These are phyloP conservation scores for Tylopilus balloui DNA, from an alignment of 768 basidiomycete genomes.

Conservation along the genomic window DNA sequence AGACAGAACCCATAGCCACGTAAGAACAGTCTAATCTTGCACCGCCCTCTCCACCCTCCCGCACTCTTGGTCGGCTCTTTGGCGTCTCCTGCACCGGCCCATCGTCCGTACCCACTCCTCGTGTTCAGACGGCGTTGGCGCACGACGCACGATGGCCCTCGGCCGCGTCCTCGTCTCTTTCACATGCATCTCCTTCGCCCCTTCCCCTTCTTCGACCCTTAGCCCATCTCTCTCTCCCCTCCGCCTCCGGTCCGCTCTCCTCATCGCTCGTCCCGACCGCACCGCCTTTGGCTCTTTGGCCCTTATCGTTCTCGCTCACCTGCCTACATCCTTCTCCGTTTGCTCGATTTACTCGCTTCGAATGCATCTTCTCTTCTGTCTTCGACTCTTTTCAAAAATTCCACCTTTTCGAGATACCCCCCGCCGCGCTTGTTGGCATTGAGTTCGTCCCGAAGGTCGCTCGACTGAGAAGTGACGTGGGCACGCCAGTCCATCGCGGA, in stretches of 20 bases:
- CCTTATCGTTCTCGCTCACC: slow-evolving; percentile 19
- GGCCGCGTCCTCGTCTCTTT: slow-evolving; percentile 8
- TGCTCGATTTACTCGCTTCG: slow-evolving; percentile 52
- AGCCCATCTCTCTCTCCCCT: neutral
- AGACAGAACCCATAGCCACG: no score
- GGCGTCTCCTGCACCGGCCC: slow-evolving; percentile 22
- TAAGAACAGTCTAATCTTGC: no score
- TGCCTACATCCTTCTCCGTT: slow-evolving; percentile 38
- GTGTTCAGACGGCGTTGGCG: slow-evolving; percentile 13
- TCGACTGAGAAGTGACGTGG: slow-evolving; percentile 47
- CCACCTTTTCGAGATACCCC: slow-evolving; percentile 81
- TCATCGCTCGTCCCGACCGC: slow-evolving; percentile 34
- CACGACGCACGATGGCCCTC: slow-evolving; percentile 15
- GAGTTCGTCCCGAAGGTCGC: slow-evolving; percentile 62
- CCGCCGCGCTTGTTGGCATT: slow-evolving; percentile 68
- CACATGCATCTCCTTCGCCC: slow-evolving; percentile 18
- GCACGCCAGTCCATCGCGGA: slow-evolving; percentile 82
- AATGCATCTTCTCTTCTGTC: slow-evolving; percentile 63
- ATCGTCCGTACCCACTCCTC: slow-evolving; percentile 7
- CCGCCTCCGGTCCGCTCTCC: slow-evolving; percentile 25
- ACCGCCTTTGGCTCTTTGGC: slow-evolving; percentile 35
- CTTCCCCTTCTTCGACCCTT: slow-evolving; percentile 3
- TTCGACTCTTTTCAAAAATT: slow-evolving; percentile 74
- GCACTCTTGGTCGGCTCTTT: slow-evolving; percentile 26
- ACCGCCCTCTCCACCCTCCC: neutral